Percentiles rank a stretch among this genome's conserved stretches.
Conservation (phyloP, 371 early-diverging fungal genomes). For the Haplosporangium sp. region DNA sequence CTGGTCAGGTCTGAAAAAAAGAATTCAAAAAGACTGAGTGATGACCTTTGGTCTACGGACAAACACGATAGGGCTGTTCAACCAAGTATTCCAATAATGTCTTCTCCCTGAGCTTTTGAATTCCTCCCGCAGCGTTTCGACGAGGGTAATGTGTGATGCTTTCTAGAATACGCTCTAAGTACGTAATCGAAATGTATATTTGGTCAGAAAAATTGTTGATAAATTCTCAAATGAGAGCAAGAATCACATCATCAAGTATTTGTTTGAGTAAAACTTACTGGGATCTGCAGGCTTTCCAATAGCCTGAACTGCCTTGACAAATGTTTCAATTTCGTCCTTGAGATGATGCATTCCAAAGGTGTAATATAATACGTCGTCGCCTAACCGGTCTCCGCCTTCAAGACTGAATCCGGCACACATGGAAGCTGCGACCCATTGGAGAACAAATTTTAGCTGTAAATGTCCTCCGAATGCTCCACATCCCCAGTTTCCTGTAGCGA, state of each 20-base stretch:
- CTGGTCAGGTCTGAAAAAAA: no score
- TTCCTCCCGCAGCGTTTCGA: conserved; percentile 34
- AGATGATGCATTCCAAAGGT: conserved; percentile 47
- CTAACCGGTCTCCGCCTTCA: conserved; percentile 5
- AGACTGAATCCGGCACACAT: conserved; percentile 21
- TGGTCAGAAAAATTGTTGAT: no score
- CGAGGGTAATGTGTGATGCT: conserved; percentile 44
- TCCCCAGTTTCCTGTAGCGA: conserved; percentile 67
- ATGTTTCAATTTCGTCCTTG: conserved; percentile 33
- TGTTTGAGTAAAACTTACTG: conserved; percentile 13
- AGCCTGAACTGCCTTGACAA: conserved; percentile 27
- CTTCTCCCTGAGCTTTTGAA: conserved; percentile 45
- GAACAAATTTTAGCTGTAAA: conserved; percentile 63
- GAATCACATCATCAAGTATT: no score
- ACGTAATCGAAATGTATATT: neutral
- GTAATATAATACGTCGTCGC: conserved; percentile 36
- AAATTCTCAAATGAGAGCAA: no score
- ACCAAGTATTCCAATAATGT: conserved; percentile 37
- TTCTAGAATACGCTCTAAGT: conserved; percentile 35
- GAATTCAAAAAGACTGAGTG: no score
- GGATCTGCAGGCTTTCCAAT: conserved; percentile 25
- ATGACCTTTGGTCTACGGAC: conserved; percentile 6
- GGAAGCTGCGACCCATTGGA: conserved; percentile 64
- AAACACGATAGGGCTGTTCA: conserved; percentile 24
- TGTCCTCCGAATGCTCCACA: conserved; percentile 74